A percentile compares a stretch with the other conserved stretches of the same genome.
Conservation (phyloP, 2,329 filamentous ascomycete genomes). For the Aureobasidium melanogenum region DNA sequence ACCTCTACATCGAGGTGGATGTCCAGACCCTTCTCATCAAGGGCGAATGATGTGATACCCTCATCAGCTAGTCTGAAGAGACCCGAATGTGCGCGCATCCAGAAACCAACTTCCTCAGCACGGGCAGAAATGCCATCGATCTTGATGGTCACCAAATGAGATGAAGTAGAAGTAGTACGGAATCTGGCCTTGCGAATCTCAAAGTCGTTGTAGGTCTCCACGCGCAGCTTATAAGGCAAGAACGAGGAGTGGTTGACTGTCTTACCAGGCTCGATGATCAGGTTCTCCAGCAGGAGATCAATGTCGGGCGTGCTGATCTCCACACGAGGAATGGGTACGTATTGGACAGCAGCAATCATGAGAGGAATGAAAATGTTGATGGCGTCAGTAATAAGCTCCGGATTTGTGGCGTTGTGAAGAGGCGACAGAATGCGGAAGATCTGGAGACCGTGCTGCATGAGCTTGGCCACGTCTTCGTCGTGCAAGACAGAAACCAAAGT, state of each 20-base stretch:
- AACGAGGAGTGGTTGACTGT: constrained; percentile 84
- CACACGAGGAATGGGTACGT: constrained; percentile 81
- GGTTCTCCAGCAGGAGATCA: constrained; percentile 80
- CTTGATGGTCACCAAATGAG: constrained; percentile 61
- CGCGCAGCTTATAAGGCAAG: constrained; percentile 70
- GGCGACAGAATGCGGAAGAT: constrained; percentile 64
- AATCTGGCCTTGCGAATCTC: constrained; percentile 72
- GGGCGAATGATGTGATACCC: constrained; percentile 74
- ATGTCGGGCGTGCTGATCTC: constrained; percentile 76
- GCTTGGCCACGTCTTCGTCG: constrained; percentile 62
- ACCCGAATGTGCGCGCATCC: constrained; percentile 70
- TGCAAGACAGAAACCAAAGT: constrained; percentile 61
- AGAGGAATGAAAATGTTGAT: constrained; percentile 75
- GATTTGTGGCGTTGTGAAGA: constrained; percentile 53
- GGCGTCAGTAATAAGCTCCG: constrained; percentile 64
- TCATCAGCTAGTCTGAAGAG: constrained; percentile 68
- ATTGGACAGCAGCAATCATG: constrained; percentile 68
- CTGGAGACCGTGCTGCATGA: constrained; percentile 58
- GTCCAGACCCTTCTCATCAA: constrained; percentile 83
- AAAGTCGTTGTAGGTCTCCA: constrained; percentile 78
- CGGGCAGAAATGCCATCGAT: constrained; percentile 75
- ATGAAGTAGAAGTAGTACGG: constrained; percentile 60
- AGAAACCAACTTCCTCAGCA: constrained; percentile 83
- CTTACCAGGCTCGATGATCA: constrained; percentile 78
- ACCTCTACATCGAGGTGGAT: constrained; percentile 79